phyloP scores from a whole-genome alignment of 2,329 filamentous ascomycete species.

The Hypoxylon sp. region DNA sequence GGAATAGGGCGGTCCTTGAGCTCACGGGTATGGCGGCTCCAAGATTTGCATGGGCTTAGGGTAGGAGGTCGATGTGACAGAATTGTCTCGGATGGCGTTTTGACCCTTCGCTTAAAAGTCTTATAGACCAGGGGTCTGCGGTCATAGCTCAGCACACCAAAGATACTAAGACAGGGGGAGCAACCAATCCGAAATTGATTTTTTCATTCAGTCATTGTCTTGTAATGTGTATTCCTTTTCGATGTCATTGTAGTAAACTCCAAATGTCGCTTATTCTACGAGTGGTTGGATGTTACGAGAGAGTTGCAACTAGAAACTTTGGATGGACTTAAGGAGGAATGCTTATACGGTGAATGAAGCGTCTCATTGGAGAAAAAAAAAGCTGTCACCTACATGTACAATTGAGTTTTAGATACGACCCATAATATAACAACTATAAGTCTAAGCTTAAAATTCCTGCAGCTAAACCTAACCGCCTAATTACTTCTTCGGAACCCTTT shows the following conservation, averaged over 20 bases:
- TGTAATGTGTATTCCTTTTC: slow-evolving; percentile 20
- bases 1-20: slow-evolving; percentile 35
- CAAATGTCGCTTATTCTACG: slow-evolving; percentile 8
- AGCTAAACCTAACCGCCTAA: slow-evolving; percentile 16
- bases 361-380: slow-evolving; percentile 2
- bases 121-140: slow-evolving; percentile 38
- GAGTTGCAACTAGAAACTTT: slow-evolving; percentile 6
- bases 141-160: slow-evolving; percentile 45
- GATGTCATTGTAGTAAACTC: slow-evolving; percentile 19
- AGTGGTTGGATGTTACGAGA: neutral
- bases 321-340: neutral
- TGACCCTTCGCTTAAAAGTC: slow-evolving; percentile 51
- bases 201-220: slow-evolving; percentile 15
- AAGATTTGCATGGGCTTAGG: slow-evolving; percentile 46
- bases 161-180: slow-evolving; percentile 23
- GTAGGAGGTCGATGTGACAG: slow-evolving; percentile 61
- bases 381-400: neutral
- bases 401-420: slow-evolving; percentile 24
- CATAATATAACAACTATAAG: slow-evolving; percentile 34
- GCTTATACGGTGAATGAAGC: neutral
- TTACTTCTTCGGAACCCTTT: slow-evolving; percentile 18
- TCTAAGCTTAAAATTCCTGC: slow-evolving; percentile 31
- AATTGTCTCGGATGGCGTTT: slow-evolving; percentile 67
- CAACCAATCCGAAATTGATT: slow-evolving; percentile 15
- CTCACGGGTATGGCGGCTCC: slow-evolving; percentile 40